Base-by-base conservation (phyloP, 164 flowering plant genomes). In the Chimonanthus salicifolius region DNA sequence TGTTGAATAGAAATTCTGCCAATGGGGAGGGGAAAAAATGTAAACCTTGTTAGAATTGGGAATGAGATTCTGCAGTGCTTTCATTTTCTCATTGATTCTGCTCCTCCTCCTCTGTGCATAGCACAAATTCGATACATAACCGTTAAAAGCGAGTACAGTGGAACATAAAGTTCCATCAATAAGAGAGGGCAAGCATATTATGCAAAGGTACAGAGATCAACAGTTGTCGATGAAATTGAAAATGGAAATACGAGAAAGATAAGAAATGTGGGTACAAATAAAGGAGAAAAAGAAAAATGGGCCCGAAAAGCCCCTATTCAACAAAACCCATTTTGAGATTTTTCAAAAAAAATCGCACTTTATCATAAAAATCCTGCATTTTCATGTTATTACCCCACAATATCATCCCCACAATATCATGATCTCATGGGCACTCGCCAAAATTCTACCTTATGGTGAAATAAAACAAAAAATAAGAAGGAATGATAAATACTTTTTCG, bases 81-180 rank as follows among this genome's bases (percentile, higher is more conserved):
- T 93, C 89, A 93, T 85, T 79, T 91, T 93, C 86, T 93, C 98
- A 69, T 93, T 93, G 48, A 93, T 93, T 83, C 91, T 84, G 72
- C 88, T 88, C 75, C 98, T 85, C 84, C 98, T 87, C 84, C 94
- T 89, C 98, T 93, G 87, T 58, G 54, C 77, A 77, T 71, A 68
- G n/a, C 51, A 68, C 20, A 68, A 45, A 74, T 48, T 75, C 68
- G 74, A 16, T 18, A 33, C 47, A 51, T 10, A 54, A 54, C 60
- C 60, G 16, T 11, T n/a, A 54, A 54, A 9, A 54, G 16, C 4
- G 60, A 54, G 15, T 1, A 13, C 58, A 54, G 3, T 54, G 13
- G 9, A 54, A 54, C 33, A 33, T 33, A 33, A 33, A 33, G 33
- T 33, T 33, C 0, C 4, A 1, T 11, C 1, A 13, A 13, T 2